phyloP scores from a whole-genome alignment of 2,329 filamentous ascomycete species.

The Mariannaea elegans region DNA sequence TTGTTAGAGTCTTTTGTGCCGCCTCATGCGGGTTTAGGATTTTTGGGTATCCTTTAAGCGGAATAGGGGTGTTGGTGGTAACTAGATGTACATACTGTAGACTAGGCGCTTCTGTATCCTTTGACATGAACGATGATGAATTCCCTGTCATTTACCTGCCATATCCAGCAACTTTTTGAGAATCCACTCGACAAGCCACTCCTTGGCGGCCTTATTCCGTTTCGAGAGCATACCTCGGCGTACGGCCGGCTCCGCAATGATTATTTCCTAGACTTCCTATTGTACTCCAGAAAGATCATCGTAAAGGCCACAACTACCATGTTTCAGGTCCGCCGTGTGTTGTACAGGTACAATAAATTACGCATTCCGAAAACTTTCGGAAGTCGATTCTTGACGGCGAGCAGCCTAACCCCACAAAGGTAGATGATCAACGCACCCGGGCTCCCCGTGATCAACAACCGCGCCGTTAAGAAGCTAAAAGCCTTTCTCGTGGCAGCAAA shows the following conservation, averaged over 20 bases:
- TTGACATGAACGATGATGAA: background rate
- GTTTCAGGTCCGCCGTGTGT: background rate
- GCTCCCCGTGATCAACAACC: background rate
- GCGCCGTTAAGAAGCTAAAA: too few relatives aligned
- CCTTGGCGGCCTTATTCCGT: background rate
- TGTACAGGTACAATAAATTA: background rate
- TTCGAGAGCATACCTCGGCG: background rate
- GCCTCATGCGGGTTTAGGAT: slow-evolving; percentile 23
- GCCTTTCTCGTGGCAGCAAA: background rate
- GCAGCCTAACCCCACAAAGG: background rate
- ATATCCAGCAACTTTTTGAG: background rate
- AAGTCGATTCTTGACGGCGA: background rate
- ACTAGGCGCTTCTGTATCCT: slow-evolving; percentile 11
- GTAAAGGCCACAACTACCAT: background rate
- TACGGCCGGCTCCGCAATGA: background rate
- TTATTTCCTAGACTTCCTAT: background rate
- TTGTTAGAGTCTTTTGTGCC: slow-evolving; percentile 33
- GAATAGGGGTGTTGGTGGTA: background rate
- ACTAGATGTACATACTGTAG: slow-evolving; percentile 15
- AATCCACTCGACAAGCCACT: background rate
- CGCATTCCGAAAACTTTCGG: background rate
- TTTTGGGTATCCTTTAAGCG: slow-evolving; percentile 3
- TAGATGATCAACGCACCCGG: slow-evolving; percentile 1
- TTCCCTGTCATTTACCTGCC: background rate
- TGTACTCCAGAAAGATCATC: background rate